Percentiles rank a stretch among this genome's conserved stretches.
These are phyloP conservation scores for Exutisphaerella laricina DNA, from an alignment of 2,329 filamentous ascomycete genomes.

Conservation along the genomic window DNA sequence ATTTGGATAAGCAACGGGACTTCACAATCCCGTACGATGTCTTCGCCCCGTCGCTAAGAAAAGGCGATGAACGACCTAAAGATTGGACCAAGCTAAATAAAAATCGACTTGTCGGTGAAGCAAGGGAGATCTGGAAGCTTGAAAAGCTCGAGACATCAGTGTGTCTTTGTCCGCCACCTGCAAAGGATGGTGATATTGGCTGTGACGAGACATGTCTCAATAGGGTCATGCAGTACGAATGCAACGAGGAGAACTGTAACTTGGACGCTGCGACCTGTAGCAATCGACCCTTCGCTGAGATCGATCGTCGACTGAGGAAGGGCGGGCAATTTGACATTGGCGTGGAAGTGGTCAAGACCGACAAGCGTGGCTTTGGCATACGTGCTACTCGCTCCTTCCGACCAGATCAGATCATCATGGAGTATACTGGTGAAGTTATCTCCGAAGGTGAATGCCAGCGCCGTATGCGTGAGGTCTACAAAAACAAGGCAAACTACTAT, in stretches of 20 bases:
- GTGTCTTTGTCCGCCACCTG: constrained; percentile 63
- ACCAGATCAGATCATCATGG: constrained; percentile 92
- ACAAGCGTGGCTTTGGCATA: constrained; percentile 83
- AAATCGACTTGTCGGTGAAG: constrained; percentile 66
- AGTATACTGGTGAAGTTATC: constrained; percentile 97
- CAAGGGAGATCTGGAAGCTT: constrained; percentile 32
- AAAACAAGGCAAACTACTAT: constrained; percentile 96
- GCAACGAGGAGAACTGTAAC: constrained; percentile 82
- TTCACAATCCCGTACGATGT: constrained; percentile 88
- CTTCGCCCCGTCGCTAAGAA: constrained; percentile 70
- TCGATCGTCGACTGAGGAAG: constrained; percentile 64
- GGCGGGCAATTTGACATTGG: constrained; percentile 87
- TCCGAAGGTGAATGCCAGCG: constrained; percentile 89
- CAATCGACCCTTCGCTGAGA: constrained; percentile 80
- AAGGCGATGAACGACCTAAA: constrained; percentile 80
- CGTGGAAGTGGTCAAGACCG: constrained; percentile 89
- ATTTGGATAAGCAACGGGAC: constrained; percentile 57
- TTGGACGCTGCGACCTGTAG: constrained; percentile 67
- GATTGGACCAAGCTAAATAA: constrained; percentile 90
- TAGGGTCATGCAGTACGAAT: constrained; percentile 95
- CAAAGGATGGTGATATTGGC: constrained; percentile 56
- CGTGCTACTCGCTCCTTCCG: constrained; percentile 83
- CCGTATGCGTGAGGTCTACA: constrained; percentile 89
- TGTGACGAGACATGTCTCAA: constrained; percentile 92
- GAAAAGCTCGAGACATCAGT: constrained; percentile 27